Base-by-base conservation (phyloP, 176 grass and related monocot species). In the Oryza meridionalis region DNA sequence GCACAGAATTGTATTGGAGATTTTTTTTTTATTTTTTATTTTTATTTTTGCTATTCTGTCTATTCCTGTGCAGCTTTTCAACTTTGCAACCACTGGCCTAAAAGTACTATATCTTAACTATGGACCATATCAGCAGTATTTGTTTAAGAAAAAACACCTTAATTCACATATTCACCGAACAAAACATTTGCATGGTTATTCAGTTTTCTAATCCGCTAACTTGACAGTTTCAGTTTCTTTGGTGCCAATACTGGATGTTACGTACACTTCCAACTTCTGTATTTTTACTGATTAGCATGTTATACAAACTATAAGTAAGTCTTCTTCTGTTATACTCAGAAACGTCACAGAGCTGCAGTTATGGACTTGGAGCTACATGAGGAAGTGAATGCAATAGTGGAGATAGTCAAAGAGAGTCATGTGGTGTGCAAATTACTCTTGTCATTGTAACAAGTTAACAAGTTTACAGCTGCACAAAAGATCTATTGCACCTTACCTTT, bases 321-420 rank as follows among this genome's bases (percentile, higher is more conserved):
- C 70, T 86, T 84, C 13, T 66, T 89, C 7, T 2, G 38, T 78
- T 91, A 47, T 70, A 66, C 45, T 84, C 55, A 98, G 96, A 98
- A 98, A 87, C 96, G 96, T 25, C 55, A 79, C 67, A 91, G 83
- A 78, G 67, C 81, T 27, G 67, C 83, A 66, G 72, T 77, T 76
- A 44, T 62, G 33, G 96, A 98, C 83, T 89, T 98, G 75, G 86
- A 95, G 82, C 83, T 92, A 69, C 77, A 93, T 19, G 85, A 98
- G 81, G 85, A 90, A 87, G 96, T 98, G 84, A 89, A 78, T 85
- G 93, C 91, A 81, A 65, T 90, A 83, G 96, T 98, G 64, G 96
- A 95, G 88, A 91, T 93, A 63, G 84, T 91, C 65, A 98, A 98
- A 90, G 89, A 92, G 70, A 87, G 89, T 70, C 95, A 93, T 83